These are phyloP conservation scores for Coemansia sp. DNA, from an alignment of 192 early-diverging fungal genomes.

Conservation along the genomic window DNA sequence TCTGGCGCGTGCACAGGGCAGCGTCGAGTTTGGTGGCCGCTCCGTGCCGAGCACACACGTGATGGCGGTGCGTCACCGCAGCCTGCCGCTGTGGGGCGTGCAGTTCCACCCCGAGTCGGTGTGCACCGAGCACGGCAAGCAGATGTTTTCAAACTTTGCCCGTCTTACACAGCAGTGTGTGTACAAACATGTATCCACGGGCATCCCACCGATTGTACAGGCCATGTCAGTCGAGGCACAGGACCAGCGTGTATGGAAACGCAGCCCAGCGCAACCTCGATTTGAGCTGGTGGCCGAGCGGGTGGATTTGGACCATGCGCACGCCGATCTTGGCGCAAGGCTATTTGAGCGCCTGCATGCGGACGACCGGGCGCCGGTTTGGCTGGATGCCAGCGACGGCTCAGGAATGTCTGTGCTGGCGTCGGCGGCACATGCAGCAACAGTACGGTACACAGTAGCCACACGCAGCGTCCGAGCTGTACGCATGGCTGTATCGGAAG, in stretches of 20 bases:
- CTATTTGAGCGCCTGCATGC: conserved; percentile 11
- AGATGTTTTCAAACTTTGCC: conserved; percentile 73
- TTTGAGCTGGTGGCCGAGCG: conserved; percentile 27
- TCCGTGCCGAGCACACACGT: conserved; percentile 42
- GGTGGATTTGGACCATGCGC: conserved; percentile 3
- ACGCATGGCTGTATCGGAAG: not conserved
- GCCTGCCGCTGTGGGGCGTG: conserved; percentile 77
- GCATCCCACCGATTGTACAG: conserved; percentile 6
- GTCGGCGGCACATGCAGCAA: conserved; percentile 17
- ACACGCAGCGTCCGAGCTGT: not conserved
- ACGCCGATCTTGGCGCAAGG: not conserved
- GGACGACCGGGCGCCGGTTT: conserved; percentile 47
- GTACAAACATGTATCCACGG: no score
- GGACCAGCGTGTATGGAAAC: conserved; percentile 5
- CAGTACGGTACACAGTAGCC: conserved; percentile 32
- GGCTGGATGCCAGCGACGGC: conserved; percentile 64
- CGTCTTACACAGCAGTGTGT: conserved; percentile 1
- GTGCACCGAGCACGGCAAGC: conserved; percentile 73
- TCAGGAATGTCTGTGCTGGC: conserved; percentile 32
- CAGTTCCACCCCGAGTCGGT: conserved; percentile 98
- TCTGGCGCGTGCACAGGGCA: conserved; percentile 24
- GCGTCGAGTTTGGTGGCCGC: not conserved
- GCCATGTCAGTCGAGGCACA: conserved; percentile 17
- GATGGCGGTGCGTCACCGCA: conserved; percentile 77
- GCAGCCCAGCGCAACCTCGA: not conserved